Evolutionary conservation across 805 yeast species (phyloP), one percentile per base, ranked within the genome.

Genomic region (Ogataea chonburiensis): DNA sequence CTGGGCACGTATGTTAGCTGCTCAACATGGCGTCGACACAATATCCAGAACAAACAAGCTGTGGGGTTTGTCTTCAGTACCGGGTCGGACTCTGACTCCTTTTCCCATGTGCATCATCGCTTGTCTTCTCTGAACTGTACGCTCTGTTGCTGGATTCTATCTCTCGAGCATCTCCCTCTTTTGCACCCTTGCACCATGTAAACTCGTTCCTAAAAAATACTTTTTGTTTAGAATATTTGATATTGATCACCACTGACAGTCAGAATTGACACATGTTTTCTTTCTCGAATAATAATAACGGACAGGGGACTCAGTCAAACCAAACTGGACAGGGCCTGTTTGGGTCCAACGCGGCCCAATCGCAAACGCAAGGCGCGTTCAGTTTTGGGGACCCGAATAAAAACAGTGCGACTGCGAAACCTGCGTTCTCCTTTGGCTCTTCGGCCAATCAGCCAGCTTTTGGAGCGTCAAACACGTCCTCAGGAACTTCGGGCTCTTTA

Each of bases 401-500:
- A 4, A 31, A 22, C 24, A 20, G 20, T 18, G 14, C 16, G 11
- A 15, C 37, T 7, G 18, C 26, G 13, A 31, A 42, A 16, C 42
- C 51, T 23, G 43, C 49, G 5, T 36, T 46, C 28, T 40, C 53
- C 6, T 44, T 45, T n/a, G n/a, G n/a, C 19, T 30, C 43, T 21
- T 28, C 44, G 7, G 44, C 25, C 17, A 22, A 20, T 13, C 21
- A 16, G n/a, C n/a, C n/a, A n/a, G n/a, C n/a, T n/a, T n/a, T n/a
- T n/a, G n/a, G n/a, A n/a, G n/a, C n/a, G n/a, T n/a, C 21, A 28
- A 34, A 11, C 20, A 14, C n/a, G 10, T 19, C 22, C 22, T 19
- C 22, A 7, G 22, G 22, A 19, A 19, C 37, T 11, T n/a, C n/a
- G n/a, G n/a, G n/a, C n/a, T n/a, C n/a, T n/a, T n/a, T n/a, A n/a